Percentiles rank a stretch among this genome's conserved stretches.
Evolutionary conservation across 2,329 filamentous ascomycete genomes (phyloP).

Genomic region (Chaetomium olivaceum): DNA sequence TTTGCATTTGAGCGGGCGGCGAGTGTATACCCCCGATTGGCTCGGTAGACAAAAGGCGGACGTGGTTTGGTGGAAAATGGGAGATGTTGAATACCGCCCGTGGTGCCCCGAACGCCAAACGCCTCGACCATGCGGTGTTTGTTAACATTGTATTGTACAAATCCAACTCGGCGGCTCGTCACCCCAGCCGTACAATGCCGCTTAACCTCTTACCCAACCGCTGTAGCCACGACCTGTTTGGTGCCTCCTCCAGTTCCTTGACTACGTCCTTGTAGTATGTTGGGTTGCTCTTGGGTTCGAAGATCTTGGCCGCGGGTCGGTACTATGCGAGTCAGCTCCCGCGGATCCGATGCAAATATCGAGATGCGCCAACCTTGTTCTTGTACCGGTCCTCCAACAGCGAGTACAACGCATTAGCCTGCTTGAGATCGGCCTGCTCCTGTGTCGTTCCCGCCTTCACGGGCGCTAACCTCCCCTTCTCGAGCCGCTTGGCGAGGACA

Average conservation of each 20-base stretch:
- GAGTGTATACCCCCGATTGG: conserved; percentile 15
- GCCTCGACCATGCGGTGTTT: conserved; percentile 25
- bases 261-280: conserved; percentile 64
- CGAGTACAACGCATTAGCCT: conserved; percentile 61
- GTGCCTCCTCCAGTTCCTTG: conserved; percentile 63
- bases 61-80: conserved; percentile 3
- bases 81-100: conserved; percentile 11
- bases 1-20: conserved; percentile 9
- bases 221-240: conserved; percentile 55
- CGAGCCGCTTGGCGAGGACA: conserved; percentile 51
- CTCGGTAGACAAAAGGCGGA: conserved; percentile 23
- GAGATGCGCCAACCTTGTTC: conserved; percentile 49
- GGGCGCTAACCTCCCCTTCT: conserved; percentile 40
- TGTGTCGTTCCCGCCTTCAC: conserved; percentile 28
- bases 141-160: conserved; percentile 22
- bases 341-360: too few relatives aligned
- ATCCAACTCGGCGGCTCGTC: conserved; percentile 26
- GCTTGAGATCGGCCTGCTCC: conserved; percentile 54
- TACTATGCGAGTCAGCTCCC: conserved; percentile 40
- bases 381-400: conserved; percentile 62
- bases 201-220: conserved; percentile 55
- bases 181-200: conserved; percentile 61
- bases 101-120: conserved; percentile 25
- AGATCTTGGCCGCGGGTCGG: conserved; percentile 50
- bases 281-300: conserved; percentile 63